Conservation (phyloP, 306 rosid species). For the Nissolia schottii region DNA sequence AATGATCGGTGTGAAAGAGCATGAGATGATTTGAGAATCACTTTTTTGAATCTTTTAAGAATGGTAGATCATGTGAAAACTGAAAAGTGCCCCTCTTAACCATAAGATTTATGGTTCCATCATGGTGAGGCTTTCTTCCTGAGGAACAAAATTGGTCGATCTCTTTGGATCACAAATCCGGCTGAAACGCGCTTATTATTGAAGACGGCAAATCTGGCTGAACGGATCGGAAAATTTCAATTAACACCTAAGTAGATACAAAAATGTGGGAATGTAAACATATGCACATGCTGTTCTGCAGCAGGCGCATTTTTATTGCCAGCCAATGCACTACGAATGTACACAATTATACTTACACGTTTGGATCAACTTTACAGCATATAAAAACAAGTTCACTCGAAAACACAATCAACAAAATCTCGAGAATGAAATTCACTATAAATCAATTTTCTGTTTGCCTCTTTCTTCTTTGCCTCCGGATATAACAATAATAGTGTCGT, state of each 20-base stretch:
- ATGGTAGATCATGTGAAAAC: not conserved
- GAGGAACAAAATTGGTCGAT: too few species aligned
- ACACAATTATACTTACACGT: not conserved
- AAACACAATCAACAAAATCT: not conserved
- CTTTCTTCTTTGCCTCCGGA: too few species aligned
- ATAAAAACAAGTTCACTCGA: not conserved
- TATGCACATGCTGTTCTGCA: not conserved
- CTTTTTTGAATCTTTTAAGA: not conserved
- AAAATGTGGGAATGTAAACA: not conserved
- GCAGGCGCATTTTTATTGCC: not conserved
- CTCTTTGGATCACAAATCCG: not conserved
- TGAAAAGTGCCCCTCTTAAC: not conserved
- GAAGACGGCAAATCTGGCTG: not conserved
- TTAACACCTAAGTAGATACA: not conserved
- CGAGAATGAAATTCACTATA: too few species aligned
- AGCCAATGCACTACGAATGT: too few species aligned
- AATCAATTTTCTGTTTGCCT: too few species aligned
- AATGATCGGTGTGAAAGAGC: constrained; percentile 47
- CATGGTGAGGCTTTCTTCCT: not conserved
- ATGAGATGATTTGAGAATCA: constrained; percentile 41
- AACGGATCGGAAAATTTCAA: too few species aligned
- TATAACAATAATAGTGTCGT: too few species aligned
- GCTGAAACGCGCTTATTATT: not conserved
- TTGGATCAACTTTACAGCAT: not conserved
- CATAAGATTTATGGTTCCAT: not conserved